phyloP scores from a whole-genome alignment of 78 protist species.

The Dictyostelium capitatum region DNA sequence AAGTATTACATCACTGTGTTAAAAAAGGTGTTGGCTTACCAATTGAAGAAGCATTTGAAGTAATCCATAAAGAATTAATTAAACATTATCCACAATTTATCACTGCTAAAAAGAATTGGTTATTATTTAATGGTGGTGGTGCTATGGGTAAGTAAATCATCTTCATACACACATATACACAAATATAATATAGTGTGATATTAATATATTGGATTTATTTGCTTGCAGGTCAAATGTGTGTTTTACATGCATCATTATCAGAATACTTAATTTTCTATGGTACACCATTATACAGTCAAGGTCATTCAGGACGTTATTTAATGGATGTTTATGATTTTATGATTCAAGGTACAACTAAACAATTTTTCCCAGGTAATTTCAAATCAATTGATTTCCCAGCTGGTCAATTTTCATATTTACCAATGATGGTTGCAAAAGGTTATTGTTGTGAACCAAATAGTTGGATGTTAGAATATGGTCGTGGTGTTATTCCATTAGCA shows the following conservation, averaged over 20 bases:
- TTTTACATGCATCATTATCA: constrained; percentile 83
- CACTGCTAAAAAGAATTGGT: constrained; percentile 59
- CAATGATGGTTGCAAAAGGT: constrained; percentile 68
- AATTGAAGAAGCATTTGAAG: constrained; percentile 65
- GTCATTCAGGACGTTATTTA: constrained; percentile 79
- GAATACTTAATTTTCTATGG: constrained; percentile 85
- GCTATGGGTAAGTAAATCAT: no score
- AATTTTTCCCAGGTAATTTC: constrained; percentile 79
- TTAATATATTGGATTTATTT: no score
- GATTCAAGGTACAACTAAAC: constrained; percentile 81
- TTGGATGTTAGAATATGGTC: constrained; percentile 74
- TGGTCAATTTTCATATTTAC: constrained; percentile 66
- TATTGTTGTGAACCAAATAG: constrained; percentile 66
- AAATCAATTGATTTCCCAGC: constrained; percentile 51
- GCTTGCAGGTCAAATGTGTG: constrained; percentile 58
- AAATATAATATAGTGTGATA: no score
- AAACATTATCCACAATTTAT: constrained; percentile 73
- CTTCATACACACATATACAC: no score
- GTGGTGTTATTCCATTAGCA: constrained; percentile 79
- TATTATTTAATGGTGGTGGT: constrained; percentile 85
- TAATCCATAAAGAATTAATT: constrained; percentile 36
- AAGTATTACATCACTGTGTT: constrained; percentile 65
- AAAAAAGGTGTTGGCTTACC: constrained; percentile 81
- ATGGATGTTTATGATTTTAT: constrained; percentile 81
- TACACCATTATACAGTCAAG: constrained; percentile 76